Conservation (phyloP, 2,329 filamentous ascomycete species). For the Pseudogymnoascus destructans region DNA sequence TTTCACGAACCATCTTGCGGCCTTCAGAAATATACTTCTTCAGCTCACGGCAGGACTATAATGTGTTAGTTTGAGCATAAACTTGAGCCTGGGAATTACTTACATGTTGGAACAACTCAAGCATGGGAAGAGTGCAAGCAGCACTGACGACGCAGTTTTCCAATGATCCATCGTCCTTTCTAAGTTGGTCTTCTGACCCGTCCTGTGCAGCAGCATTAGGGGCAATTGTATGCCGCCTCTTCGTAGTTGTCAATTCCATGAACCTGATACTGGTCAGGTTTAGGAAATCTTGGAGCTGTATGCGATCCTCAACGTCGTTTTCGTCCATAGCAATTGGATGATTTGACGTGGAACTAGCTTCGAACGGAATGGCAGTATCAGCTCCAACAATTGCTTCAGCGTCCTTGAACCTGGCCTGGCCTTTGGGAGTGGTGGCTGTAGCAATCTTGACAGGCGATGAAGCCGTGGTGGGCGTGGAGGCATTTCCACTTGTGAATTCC, state of each 20-base stretch:
- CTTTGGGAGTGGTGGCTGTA: constrained; percentile 41
- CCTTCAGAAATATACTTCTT: constrained; percentile 96
- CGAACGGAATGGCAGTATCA: constrained; percentile 32
- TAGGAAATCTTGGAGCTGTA: constrained; percentile 83
- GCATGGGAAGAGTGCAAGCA: constrained; percentile 81
- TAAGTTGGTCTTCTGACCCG: constrained; percentile 28
- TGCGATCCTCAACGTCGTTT: constrained; percentile 39
- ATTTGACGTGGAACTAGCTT: constrained; percentile 32
- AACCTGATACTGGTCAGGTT: constrained; percentile 95
- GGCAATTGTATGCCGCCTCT: constrained; percentile 71
- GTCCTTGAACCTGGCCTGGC: constrained; percentile 42
- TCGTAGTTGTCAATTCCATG: constrained; percentile 96
- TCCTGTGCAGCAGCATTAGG: constrained; percentile 32
- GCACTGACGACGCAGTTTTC: constrained; percentile 77
- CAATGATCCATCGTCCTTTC: constrained; percentile 43
- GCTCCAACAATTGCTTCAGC: constrained; percentile 28
- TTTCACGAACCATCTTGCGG: constrained; percentile 75
- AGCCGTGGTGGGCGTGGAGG: constrained; percentile 31
- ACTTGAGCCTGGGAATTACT: constrained; percentile 25
- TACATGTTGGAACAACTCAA: constrained; percentile 86
- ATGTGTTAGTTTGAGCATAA: constrained; percentile 22
- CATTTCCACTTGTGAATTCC: constrained; percentile 28
- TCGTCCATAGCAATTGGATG: constrained; percentile 31
- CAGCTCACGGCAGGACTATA: constrained; percentile 71
- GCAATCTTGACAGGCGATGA: constrained; percentile 35